Evolutionary conservation across 768 basidiomycete genomes (phyloP).

Genomic region (Hygrophorus pudorinus): DNA sequence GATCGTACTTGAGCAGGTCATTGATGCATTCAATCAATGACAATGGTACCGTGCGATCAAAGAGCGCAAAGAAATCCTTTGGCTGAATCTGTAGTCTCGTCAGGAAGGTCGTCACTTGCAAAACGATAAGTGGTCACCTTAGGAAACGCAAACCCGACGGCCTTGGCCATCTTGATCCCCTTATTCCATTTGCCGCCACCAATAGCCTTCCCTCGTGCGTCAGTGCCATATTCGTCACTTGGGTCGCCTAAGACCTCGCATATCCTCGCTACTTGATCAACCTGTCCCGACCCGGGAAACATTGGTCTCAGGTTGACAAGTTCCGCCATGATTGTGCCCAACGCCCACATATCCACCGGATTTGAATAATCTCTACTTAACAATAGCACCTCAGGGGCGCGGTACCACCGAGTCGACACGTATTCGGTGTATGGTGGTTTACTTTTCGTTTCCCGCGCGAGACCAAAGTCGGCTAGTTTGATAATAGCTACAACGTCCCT

Average conservation of each 20-base stretch:
- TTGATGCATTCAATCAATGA: conserved; percentile 86
- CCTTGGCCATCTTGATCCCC: conserved; percentile 81
- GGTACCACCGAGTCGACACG: conserved; percentile 99
- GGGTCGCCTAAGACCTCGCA: conserved; percentile 94
- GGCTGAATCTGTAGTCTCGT: conserved; percentile 43
- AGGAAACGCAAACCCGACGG: conserved; percentile 80
- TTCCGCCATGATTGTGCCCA: conserved; percentile 98
- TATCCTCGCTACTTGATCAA: conserved; percentile 87
- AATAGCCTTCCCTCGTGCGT: conserved; percentile 51
- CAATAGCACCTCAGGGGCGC: conserved; percentile 93
- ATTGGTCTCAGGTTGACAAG: conserved; percentile 89
- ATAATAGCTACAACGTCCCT: conserved; percentile 94
- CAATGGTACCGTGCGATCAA: conserved; percentile 67
- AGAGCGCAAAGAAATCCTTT: conserved; percentile 58
- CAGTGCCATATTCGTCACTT: conserved; percentile 68
- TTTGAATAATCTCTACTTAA: conserved; percentile 89
- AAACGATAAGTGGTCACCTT: conserved; percentile 44
- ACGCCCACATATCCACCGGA: conserved; percentile 99
- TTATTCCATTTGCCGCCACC: conserved; percentile 87
- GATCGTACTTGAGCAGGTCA: conserved; percentile 89
- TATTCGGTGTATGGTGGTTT: conserved; percentile 96
- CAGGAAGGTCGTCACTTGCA: conserved; percentile 6
- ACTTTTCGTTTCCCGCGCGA: conserved; percentile 84
- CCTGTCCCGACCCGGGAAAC: conserved; percentile 88
- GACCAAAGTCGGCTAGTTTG: conserved; percentile 97